A percentile compares a stretch with the other conserved stretches of the same genome.
phyloP scores from a whole-genome alignment of 257 asterid genomes.

The Solanum pimpinellifolium region DNA sequence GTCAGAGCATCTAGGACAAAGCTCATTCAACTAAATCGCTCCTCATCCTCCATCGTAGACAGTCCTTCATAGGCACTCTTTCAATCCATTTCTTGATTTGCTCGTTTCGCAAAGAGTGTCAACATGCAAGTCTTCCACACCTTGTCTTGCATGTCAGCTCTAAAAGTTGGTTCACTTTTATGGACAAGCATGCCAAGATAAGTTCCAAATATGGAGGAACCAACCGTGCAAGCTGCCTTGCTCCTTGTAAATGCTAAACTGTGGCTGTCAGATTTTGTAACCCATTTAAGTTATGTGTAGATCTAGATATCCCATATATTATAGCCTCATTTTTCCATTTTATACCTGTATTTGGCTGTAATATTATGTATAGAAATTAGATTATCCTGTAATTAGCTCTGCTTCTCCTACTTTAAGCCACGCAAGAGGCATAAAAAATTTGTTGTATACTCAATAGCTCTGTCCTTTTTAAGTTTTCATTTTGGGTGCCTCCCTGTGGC shows the following conservation, averaged over 20 bases:
- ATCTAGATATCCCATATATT: slow-evolving; percentile 1
- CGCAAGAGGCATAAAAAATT: not conserved
- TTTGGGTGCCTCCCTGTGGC: not conserved
- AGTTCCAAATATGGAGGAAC: not conserved
- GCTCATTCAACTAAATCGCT: slow-evolving; percentile 14
- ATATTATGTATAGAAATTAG: not conserved
- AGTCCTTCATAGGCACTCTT: slow-evolving; percentile 15
- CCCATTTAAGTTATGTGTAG: slow-evolving; percentile 6
- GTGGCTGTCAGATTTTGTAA: slow-evolving; percentile 11
- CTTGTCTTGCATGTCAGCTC: not conserved
- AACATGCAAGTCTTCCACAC: not conserved
- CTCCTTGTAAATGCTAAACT: not conserved
- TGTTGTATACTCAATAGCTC: not conserved
- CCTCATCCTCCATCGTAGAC: slow-evolving; percentile 36
- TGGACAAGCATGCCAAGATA: not conserved
- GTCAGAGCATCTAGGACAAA: slow-evolving; percentile 40
- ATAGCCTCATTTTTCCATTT: not conserved
- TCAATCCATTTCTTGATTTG: not conserved
- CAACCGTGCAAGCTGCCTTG: not conserved
- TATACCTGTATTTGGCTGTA: not conserved
- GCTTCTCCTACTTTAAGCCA: not conserved
- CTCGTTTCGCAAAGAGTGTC: not conserved
- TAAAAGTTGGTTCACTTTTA: not conserved
- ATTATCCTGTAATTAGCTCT: not conserved
- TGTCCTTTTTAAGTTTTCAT: not conserved